Evolutionary conservation across 768 basidiomycete species (phyloP), one percentile per base, ranked within the genome.

Genomic region (Daedalea quercina): DNA sequence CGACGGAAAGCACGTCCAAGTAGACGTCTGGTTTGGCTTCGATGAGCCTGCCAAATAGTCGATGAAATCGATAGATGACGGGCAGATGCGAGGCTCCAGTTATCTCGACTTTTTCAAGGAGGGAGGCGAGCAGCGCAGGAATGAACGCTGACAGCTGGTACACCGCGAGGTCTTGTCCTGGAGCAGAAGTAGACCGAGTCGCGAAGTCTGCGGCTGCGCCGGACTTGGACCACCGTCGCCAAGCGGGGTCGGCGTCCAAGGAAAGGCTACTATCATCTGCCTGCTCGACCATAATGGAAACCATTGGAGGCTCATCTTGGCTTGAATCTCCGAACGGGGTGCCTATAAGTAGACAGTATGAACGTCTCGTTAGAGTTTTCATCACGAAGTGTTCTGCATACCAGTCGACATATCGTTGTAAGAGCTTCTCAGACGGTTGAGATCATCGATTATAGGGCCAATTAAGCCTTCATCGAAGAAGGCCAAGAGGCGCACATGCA

Each of bases 391-490:
- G n/a, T n/a, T n/a, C n/a, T n/a, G n/a, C n/a, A n/a, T n/a, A 37
- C 22, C 48, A 20, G 37, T 23, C 31, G 33, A 24, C 37, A 15
- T 40, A 15, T 7, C 40, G 25, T n/a, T 41, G 22, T 26, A 53
- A 9, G 57, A 54, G 17, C 62, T 59, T 43, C 66, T 67, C 20
- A 61, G 20, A 25, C 64, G 65, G 24, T 61, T 64, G 28, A 85
- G 69, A 47, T 73, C 74, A 43, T 76, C 70, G 15, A 90, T 67
- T 28, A 81, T 68, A 24, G 73, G 72, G 51, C 79, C 75, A 8
- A 90, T 59, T 24, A 88, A 67, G 19, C 73, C 71, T 23, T 77
- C 76, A 55, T 90, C 84, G 55, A 89, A 87, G 66, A 90, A 89
- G 2, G 69, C 67, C 41, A 90, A 70, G 8, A 92, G 66, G 9